Conservation (phyloP, 2,329 filamentous ascomycete species). For the Fonsecaea multimorphosa region DNA sequence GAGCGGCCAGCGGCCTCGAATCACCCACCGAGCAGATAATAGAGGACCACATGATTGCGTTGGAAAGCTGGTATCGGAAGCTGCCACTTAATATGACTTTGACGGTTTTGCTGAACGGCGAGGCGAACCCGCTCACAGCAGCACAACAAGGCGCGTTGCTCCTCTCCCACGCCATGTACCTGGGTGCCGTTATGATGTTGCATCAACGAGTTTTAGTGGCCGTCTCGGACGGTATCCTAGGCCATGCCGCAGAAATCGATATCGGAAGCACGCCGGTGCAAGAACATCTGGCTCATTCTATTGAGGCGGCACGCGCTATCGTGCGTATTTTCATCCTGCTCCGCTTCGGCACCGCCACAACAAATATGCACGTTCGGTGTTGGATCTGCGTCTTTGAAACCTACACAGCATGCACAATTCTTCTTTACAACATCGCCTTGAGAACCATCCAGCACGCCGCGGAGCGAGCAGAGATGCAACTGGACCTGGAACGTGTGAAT, state of each 20-base stretch:
- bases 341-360: slow-evolving; percentile 1
- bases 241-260: neutral
- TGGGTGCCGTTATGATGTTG: neutral
- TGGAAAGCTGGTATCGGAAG: neutral
- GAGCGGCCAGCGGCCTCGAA: neutral
- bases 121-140: neutral
- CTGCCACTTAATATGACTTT: neutral
- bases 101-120: slow-evolving; percentile 1
- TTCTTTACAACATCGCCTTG: neutral
- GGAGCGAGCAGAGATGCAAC: neutral
- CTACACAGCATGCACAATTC: slow-evolving; percentile 1
- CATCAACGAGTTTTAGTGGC: neutral
- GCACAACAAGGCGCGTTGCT: slow-evolving; percentile 1
- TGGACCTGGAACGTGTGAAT: neutral
- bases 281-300: neutral
- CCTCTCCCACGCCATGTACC: slow-evolving; percentile 2
- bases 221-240: neutral
- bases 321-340: neutral
- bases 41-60: neutral
- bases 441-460: slow-evolving; percentile 1
- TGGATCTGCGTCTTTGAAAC: neutral
- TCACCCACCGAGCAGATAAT: neutral
- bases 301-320: slow-evolving; percentile 1
- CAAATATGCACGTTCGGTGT: neutral
- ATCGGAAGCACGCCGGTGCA: neutral